Percentiles rank a stretch among this genome's conserved stretches.
These are phyloP conservation scores for Marasmius tenuissimus DNA, from an alignment of 1,284 basidiomycete species.

Conservation along the genomic window DNA sequence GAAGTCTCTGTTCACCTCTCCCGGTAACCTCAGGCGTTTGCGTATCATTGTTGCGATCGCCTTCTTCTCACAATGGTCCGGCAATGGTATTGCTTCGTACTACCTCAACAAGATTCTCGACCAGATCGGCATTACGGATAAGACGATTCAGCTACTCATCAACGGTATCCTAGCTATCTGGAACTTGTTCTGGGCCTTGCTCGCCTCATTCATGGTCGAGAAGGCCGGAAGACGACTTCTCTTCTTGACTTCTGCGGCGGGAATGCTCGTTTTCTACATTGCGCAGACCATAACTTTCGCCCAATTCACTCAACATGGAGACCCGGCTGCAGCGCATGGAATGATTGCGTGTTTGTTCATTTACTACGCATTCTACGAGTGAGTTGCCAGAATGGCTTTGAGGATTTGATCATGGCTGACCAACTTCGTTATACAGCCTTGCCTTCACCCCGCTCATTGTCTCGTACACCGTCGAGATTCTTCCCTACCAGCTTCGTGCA, in stretches of 20 bases:
- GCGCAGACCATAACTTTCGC: constrained; percentile 75
- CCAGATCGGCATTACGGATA: constrained; percentile 68
- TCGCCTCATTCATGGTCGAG: constrained; percentile 59
- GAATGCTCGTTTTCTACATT: constrained; percentile 72
- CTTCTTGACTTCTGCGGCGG: constrained; percentile 62
- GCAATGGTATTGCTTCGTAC: constrained; percentile 75
- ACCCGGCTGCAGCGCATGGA: constrained; percentile 52
- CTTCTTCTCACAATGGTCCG: constrained; percentile 77
- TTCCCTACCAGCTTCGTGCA: constrained; percentile 71
- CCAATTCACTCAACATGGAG: constrained; percentile 48
- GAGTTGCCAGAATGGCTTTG: constrained; percentile 22
- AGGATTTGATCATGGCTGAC: neutral
- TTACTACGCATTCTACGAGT: constrained; percentile 71
- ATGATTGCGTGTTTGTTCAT: constrained; percentile 80
- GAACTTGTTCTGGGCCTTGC: constrained; percentile 66
- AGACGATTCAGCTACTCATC: constrained; percentile 63
- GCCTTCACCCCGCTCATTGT: constrained; percentile 77
- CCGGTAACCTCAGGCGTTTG: constrained; percentile 69
- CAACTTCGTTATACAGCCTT: constrained; percentile 37
- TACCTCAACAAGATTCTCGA: constrained; percentile 74
- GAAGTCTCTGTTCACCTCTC: constrained; percentile 54
- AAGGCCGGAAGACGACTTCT: constrained; percentile 60
- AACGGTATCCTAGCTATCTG: constrained; percentile 77
- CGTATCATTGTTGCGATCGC: constrained; percentile 68
- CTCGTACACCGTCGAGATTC: constrained; percentile 73